phyloP scores from a whole-genome alignment of 805 yeast species.

The Metschnikowia peoriensis region DNA sequence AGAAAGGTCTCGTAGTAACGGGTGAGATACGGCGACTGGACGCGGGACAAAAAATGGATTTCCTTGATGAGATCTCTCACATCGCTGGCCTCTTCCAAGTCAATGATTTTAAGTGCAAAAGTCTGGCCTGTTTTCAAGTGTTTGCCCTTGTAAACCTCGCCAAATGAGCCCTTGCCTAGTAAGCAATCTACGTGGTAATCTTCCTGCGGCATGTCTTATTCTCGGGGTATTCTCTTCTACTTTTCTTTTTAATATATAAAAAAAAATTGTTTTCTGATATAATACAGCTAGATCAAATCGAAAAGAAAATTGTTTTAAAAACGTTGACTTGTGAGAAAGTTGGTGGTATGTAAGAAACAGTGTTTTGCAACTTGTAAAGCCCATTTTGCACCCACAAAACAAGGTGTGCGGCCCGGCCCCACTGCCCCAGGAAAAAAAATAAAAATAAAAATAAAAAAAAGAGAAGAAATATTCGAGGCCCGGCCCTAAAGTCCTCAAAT shows the following conservation, averaged over 20 bases:
- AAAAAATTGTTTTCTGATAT: too few species aligned
- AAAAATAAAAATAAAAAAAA: too few species aligned
- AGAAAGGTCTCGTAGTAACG: slow-evolving; percentile 59
- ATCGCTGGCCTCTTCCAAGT: slow-evolving; percentile 74
- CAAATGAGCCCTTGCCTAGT: slow-evolving; percentile 81
- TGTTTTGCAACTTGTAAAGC: too few species aligned
- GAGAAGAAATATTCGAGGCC: background rate
- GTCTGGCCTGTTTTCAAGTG: slow-evolving; percentile 29
- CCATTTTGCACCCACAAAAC: slow-evolving; percentile 9
- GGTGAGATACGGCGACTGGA: slow-evolving; percentile 54
- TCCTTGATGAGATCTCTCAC: slow-evolving; percentile 71
- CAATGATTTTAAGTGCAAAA: slow-evolving; percentile 86
- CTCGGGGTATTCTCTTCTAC: background rate
- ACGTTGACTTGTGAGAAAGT: too few species aligned
- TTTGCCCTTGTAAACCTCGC: slow-evolving; percentile 73
- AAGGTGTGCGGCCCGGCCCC: background rate
- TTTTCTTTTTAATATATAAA: background rate
- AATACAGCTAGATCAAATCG: too few species aligned
- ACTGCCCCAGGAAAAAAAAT: background rate
- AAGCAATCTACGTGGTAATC: slow-evolving; percentile 17
- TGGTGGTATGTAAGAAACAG: too few species aligned
- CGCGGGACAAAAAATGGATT: slow-evolving; percentile 55
- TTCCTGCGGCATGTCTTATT: slow-evolving; percentile 13
- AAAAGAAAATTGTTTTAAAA: too few species aligned
- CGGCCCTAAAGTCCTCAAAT: background rate